A percentile compares a stretch with the other conserved stretches of the same genome.
phyloP scores from a whole-genome alignment of 1,139 yeast species.

The Blastobotrys serpentis region DNA sequence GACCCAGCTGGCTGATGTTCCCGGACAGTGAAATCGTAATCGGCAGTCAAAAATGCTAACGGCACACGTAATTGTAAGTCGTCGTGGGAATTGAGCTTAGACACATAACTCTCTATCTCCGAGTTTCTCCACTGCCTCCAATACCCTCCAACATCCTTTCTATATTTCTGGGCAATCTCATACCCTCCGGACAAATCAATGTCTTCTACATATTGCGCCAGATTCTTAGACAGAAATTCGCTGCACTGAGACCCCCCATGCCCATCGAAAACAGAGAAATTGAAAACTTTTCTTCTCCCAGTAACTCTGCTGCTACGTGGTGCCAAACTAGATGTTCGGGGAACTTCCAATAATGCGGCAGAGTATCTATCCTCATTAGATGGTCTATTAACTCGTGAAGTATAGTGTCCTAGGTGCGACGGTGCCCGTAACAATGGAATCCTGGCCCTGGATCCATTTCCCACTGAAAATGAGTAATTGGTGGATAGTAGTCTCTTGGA shows the following conservation, averaged over 20 bases:
- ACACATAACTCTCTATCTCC: constrained; percentile 48
- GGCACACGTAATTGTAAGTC: constrained; percentile 63
- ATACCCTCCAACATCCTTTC: constrained; percentile 70
- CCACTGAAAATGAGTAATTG: constrained; percentile 12
- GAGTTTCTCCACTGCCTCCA: constrained; percentile 75
- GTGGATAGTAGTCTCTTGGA: constrained; percentile 12
- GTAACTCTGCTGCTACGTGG: constrained; percentile 32
- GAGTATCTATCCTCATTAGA: constrained; percentile 79
- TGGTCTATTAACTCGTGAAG: constrained; percentile 72
- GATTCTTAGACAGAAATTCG: constrained; percentile 52
- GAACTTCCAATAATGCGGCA: constrained; percentile 55
- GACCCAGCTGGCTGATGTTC: constrained; percentile 58
- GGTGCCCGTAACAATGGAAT: constrained; percentile 68
- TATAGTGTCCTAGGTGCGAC: constrained; percentile 73
- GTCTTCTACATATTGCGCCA: constrained; percentile 58
- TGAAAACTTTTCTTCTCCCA: constrained; percentile 48
- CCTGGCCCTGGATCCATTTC: constrained; percentile 30
- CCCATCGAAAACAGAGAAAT: constrained; percentile 82
- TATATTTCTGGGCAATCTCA: constrained; percentile 52
- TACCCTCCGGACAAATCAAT: constrained; percentile 40
- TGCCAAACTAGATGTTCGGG: constrained; percentile 40
- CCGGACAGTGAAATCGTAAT: constrained; percentile 43
- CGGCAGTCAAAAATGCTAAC: constrained; percentile 61
- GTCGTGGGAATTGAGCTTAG: constrained; percentile 45
- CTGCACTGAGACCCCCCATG: constrained; percentile 88